These are phyloP conservation scores for Pichia membranifaciens DNA, from an alignment of 805 yeast species.

Conservation along the genomic window DNA sequence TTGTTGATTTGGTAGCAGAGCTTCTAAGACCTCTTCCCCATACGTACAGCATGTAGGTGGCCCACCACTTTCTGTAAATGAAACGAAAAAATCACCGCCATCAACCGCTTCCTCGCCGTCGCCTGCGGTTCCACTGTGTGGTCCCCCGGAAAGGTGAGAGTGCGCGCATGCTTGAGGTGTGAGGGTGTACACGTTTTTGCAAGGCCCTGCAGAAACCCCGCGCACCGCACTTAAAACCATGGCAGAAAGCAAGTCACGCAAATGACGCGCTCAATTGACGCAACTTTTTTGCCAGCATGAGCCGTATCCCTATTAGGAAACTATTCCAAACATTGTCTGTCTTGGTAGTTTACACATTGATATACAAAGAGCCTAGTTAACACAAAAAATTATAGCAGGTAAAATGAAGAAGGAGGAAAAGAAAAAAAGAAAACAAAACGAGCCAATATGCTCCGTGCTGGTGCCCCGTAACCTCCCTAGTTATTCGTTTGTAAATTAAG, in stretches of 20 bases:
- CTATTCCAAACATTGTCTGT: too few relatives aligned
- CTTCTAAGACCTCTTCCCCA: too few relatives aligned
- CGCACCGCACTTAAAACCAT: background rate
- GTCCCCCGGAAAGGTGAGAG: background rate
- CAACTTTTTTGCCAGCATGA: background rate
- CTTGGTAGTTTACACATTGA: too few relatives aligned
- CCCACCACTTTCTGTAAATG: background rate
- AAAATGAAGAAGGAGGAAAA: too few relatives aligned
- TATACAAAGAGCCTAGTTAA: too few relatives aligned
- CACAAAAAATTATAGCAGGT: too few relatives aligned
- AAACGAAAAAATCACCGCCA: conserved; percentile 4
- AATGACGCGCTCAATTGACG: background rate
- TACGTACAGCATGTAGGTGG: background rate
- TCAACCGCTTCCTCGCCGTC: background rate
- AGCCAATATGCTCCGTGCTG: too few relatives aligned
- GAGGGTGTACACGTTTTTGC: background rate
- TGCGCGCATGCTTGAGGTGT: conserved; percentile 1
- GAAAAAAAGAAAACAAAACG: too few relatives aligned
- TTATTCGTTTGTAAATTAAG: too few relatives aligned
- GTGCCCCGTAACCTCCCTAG: too few relatives aligned
- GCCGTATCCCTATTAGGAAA: conserved; percentile 2
- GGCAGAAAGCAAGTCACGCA: conserved; percentile 1
- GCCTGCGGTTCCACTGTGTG: background rate
- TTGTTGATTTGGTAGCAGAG: background rate
- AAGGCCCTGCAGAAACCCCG: background rate